Evolutionary conservation across 139 green algal genomes (phyloP).

Genomic region (Chlamydomonas sp.): DNA sequence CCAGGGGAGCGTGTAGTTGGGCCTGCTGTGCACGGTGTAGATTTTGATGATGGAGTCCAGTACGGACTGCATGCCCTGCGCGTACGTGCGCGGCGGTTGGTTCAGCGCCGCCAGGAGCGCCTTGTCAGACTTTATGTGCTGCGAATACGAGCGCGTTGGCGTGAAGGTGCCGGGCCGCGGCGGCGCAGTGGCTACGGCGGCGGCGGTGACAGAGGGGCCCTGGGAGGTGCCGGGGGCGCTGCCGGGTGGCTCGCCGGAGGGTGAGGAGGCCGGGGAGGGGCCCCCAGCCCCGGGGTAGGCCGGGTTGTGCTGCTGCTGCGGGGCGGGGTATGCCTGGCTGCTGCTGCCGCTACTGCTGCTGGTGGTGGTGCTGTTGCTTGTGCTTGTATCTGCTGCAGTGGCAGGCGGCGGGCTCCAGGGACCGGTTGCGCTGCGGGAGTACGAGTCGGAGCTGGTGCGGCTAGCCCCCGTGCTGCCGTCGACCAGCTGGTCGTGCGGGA

Average conservation of each 20-base stretch:
- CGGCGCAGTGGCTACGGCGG: neutral
- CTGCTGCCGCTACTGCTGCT: no score
- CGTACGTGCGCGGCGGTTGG: conserved; percentile 26
- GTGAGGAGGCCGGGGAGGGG: neutral
- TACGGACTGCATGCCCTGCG: conserved; percentile 40
- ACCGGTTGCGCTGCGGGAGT: no score
- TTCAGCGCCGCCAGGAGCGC: conserved; percentile 32
- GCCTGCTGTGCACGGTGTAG: conserved; percentile 67
- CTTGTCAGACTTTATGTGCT: conserved; percentile 45
- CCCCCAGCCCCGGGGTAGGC: neutral
- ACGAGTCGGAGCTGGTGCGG: no score
- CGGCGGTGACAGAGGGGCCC: neutral
- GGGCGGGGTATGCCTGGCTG: no score
- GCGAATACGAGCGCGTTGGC: conserved; percentile 21
- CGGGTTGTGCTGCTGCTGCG: neutral
- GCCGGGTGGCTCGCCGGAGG: neutral
- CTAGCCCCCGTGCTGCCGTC: no score
- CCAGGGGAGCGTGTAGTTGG: conserved; percentile 80
- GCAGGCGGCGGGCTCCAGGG: no score
- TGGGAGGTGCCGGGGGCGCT: neutral
- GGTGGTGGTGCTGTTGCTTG: no score
- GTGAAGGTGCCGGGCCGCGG: neutral
- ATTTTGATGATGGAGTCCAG: conserved; percentile 84
- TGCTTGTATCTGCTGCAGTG: no score
- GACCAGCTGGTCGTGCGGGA: no score